Percentiles rank a stretch among this genome's conserved stretches.
Evolutionary conservation across 2,329 filamentous ascomycete species (phyloP).

Genomic region (Coniochaeta hoffmannii): DNA sequence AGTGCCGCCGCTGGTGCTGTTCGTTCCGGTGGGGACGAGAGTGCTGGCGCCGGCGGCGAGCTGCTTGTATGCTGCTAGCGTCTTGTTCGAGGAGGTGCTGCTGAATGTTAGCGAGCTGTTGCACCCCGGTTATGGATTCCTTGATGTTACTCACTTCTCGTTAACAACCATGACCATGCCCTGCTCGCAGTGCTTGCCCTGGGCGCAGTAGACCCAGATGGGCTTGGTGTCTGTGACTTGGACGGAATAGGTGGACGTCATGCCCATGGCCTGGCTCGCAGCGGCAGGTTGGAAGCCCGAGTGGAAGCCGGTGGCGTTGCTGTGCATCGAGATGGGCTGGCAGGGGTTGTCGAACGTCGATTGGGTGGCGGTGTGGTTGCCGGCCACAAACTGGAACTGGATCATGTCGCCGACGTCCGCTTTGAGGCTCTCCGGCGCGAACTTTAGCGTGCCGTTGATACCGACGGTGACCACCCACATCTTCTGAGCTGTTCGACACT

Average conservation of each 20-base stretch:
- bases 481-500: constrained; percentile 13
- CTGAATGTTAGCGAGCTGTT: not conserved
- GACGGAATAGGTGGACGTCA: constrained; percentile 63
- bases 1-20: constrained; percentile 9
- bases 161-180: constrained; percentile 76
- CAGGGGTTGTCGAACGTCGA: constrained; percentile 68
- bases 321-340: constrained; percentile 48
- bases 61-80: constrained; percentile 40
- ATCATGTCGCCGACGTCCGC: constrained; percentile 57
- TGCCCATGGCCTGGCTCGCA: constrained; percentile 37
- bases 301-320: constrained; percentile 52
- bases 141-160: constrained; percentile 58
- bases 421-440: constrained; percentile 58
- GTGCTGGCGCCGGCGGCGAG: constrained; percentile 25
- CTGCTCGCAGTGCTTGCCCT: constrained; percentile 64
- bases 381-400: constrained; percentile 58
- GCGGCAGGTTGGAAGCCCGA: constrained; percentile 60
- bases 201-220: constrained; percentile 73
- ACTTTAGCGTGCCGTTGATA: constrained; percentile 49
- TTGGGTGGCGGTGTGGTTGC: constrained; percentile 75
- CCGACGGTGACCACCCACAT: constrained; percentile 51
- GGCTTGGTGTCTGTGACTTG: constrained; percentile 61
- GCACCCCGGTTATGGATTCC: not conserved
- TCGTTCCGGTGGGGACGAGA: constrained; percentile 20
- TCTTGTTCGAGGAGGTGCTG: constrained; percentile 21